Conservation (phyloP, 1,139 yeast genomes). For the Debaryomycetaceae sp. region DNA sequence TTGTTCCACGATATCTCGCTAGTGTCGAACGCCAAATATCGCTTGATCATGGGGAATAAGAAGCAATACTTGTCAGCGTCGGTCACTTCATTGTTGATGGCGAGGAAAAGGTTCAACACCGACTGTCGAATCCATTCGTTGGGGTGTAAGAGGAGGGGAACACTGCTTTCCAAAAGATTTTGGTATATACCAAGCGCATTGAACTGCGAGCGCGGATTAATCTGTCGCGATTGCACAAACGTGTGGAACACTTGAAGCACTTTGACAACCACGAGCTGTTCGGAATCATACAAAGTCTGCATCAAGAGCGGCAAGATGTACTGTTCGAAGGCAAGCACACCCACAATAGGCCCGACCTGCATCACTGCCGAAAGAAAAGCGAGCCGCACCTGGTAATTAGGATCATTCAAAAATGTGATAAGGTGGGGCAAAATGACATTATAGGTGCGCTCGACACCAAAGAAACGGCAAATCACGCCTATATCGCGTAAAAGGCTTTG, state of each 20-base stretch:
- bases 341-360: constrained; percentile 69
- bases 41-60: constrained; percentile 70
- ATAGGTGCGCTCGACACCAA: constrained; percentile 81
- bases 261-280: constrained; percentile 71
- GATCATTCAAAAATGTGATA: constrained; percentile 82
- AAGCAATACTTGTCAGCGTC: constrained; percentile 78
- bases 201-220: constrained; percentile 28
- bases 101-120: constrained; percentile 48
- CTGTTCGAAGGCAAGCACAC: constrained; percentile 74
- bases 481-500: constrained; percentile 60
- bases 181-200: constrained; percentile 31
- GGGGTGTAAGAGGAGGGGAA: constrained; percentile 56
- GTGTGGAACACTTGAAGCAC: constrained; percentile 55
- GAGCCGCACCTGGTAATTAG: constrained; percentile 53
- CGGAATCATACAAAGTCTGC: constrained; percentile 75
- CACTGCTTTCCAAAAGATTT: constrained; percentile 22
- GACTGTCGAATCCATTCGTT: constrained; percentile 78
- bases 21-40: constrained; percentile 68
- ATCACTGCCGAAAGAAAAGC: constrained; percentile 71
- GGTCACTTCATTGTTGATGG: constrained; percentile 51
- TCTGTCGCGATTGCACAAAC: constrained; percentile 21
- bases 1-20: constrained; percentile 55
- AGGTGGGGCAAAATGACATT: constrained; percentile 84
- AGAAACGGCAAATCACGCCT: constrained; percentile 64
- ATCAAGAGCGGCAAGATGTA: constrained; percentile 75